Percentiles rank a stretch among this genome's conserved stretches.
These are phyloP conservation scores for Haplographium delicatum DNA, from an alignment of 495 filamentous ascomycete genomes.

Conservation along the genomic window DNA sequence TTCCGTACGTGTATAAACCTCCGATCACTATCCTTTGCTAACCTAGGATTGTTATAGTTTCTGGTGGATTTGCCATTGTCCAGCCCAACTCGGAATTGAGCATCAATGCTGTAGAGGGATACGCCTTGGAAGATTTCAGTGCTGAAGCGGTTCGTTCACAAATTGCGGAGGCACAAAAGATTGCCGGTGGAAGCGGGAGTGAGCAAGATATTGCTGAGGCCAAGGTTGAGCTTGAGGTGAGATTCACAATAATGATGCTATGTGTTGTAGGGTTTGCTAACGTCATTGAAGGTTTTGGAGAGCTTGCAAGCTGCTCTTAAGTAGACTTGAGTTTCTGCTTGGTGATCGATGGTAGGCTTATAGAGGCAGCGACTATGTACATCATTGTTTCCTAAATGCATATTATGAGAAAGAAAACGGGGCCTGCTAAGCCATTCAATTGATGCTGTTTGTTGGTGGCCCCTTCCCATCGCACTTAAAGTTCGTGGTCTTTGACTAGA, in stretches of 20 bases:
- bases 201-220: constrained; percentile 98
- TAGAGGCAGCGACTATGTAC: constrained; percentile 26
- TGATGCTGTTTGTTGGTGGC: not conserved
- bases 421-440: not conserved
- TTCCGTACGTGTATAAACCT: constrained; percentile 68
- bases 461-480: constrained; percentile 6
- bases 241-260: too few species aligned
- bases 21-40: not conserved
- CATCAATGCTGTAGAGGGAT: constrained; percentile 97
- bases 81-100: constrained; percentile 92
- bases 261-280: constrained; percentile 4
- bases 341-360: constrained; percentile 7
- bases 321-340: constrained; percentile 34
- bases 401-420: constrained; percentile 11
- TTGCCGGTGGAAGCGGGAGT: constrained; percentile 82
- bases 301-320: constrained; percentile 70
- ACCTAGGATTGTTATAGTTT: constrained; percentile 53
- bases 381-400: constrained; percentile 28
- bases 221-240: constrained; percentile 96
- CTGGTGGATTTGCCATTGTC: constrained; percentile 93
- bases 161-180: constrained; percentile 91
- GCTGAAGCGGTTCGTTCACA: constrained; percentile 72
- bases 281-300: constrained; percentile 57
- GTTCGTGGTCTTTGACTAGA: not conserved
- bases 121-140: constrained; percentile 92